Conservation (phyloP, 1,284 basidiomycete species). For the Irpex lacteus region DNA sequence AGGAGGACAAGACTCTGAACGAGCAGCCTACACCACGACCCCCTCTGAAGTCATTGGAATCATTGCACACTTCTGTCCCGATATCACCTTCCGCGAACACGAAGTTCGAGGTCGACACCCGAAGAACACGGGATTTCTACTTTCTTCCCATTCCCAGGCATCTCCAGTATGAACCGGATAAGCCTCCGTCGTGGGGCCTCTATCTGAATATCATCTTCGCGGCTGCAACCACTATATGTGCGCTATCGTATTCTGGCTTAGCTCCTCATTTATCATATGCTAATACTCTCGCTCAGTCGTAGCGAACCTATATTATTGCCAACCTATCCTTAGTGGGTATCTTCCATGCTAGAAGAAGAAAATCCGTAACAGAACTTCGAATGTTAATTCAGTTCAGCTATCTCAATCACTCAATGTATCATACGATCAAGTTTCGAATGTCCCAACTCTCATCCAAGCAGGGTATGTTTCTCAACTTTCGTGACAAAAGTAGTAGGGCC, state of each 20-base stretch:
- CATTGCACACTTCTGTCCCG: neutral
- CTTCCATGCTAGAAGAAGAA: neutral
- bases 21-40: neutral
- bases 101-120: neutral
- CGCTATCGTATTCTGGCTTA: neutral
- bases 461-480: conserved; percentile 25
- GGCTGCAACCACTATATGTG: conserved; percentile 61
- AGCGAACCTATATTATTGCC: conserved; percentile 71
- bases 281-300: conserved; percentile 36
- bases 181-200: conserved; percentile 59
- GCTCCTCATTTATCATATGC: neutral
- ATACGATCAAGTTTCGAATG: conserved; percentile 56
- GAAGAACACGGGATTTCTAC: conserved; percentile 44
- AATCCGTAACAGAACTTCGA: conserved; percentile 1
- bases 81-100: neutral
- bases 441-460: conserved; percentile 50
- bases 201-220: conserved; percentile 65
- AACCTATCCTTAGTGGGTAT: conserved; percentile 61
- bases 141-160: conserved; percentile 65
- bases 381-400: conserved; percentile 43
- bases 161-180: conserved; percentile 57
- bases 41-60: neutral
- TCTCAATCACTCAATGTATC: conserved; percentile 52
- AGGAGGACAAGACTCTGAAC: conserved; percentile 1
- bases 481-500: neutral